Conservation (phyloP, 1,139 yeast species). For the Yamadazyma conglobata region DNA sequence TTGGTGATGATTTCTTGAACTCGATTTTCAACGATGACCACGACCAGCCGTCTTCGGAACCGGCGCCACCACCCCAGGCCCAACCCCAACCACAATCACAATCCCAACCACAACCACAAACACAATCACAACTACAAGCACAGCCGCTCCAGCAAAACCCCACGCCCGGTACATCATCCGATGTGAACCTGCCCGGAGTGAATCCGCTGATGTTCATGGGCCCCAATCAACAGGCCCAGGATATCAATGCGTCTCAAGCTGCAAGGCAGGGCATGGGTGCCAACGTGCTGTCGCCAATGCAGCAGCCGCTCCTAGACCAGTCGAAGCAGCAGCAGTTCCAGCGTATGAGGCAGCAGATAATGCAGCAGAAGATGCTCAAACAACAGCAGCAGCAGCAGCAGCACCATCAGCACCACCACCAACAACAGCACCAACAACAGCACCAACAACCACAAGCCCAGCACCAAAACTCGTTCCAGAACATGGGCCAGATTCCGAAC, state of each 20-base stretch:
- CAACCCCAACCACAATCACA: conserved; percentile 10
- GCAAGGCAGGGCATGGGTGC: conserved; percentile 20
- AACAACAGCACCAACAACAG: conserved; percentile 3
- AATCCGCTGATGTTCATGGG: conserved; percentile 30
- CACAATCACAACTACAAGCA: conserved; percentile 7
- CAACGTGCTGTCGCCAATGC: conserved; percentile 15
- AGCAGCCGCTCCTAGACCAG: conserved; percentile 12
- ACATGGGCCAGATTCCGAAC: no score
- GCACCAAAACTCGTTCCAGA: no score
- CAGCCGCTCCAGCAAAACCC: conserved; percentile 2
- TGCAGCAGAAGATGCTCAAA: conserved; percentile 37
- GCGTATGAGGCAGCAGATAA: conserved; percentile 39
- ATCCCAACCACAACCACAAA: conserved; percentile 8
- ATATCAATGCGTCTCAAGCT: no score
- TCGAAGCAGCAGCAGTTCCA: conserved; percentile 24
- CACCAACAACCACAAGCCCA: conserved; percentile 12
- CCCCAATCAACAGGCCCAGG: conserved; percentile 1
- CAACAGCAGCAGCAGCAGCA: conserved; percentile 17
- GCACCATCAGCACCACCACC: conserved; percentile 7
- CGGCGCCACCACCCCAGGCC: conserved; percentile 6
- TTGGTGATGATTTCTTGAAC: conserved; percentile 33
- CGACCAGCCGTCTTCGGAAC: conserved; percentile 9
- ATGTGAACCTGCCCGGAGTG: conserved; percentile 8
- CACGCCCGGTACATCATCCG: conserved; percentile 2
- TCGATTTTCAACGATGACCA: conserved; percentile 32